These are phyloP conservation scores for Colletotrichum spaethianum DNA, from an alignment of 2,329 filamentous ascomycete species.

Conservation along the genomic window DNA sequence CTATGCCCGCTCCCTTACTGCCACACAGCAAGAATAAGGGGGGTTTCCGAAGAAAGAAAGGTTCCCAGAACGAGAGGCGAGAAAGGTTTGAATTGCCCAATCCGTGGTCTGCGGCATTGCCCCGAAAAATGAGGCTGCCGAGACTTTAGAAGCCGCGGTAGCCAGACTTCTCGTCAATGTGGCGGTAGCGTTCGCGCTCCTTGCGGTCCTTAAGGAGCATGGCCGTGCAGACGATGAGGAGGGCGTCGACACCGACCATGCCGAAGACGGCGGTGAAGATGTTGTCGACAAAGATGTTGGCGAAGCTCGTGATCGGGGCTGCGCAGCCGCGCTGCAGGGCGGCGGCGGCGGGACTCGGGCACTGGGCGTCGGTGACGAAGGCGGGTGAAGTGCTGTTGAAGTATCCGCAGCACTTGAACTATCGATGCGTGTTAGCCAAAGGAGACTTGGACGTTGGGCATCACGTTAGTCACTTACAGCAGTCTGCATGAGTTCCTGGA, in stretches of 20 bases:
- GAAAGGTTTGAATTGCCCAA: background rate
- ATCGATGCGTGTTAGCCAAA: slow-evolving; percentile 43
- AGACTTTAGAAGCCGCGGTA: slow-evolving; percentile 60
- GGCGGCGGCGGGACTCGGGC: slow-evolving; percentile 78
- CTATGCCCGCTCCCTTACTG: slow-evolving; percentile 1
- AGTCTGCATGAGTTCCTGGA: slow-evolving; percentile 80
- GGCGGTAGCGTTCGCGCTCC: slow-evolving; percentile 82
- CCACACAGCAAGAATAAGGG: background rate
- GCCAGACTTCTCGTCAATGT: slow-evolving; percentile 85
- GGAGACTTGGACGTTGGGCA: background rate
- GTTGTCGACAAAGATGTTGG: slow-evolving; percentile 79
- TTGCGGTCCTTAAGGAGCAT: slow-evolving; percentile 86
- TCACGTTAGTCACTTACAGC: slow-evolving; percentile 62
- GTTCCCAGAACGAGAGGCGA: slow-evolving; percentile 25
- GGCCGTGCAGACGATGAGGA: slow-evolving; percentile 79
- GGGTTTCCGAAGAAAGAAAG: slow-evolving; percentile 13
- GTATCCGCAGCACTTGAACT: slow-evolving; percentile 89
- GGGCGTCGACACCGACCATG: slow-evolving; percentile 79
- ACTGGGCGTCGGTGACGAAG: slow-evolving; percentile 78
- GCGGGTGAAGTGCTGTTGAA: slow-evolving; percentile 79
- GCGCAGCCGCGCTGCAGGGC: slow-evolving; percentile 80
- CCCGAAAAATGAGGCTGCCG: background rate
- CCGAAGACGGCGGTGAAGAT: slow-evolving; percentile 87
- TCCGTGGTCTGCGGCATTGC: slow-evolving; percentile 12
- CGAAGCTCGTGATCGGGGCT: slow-evolving; percentile 75